Percentiles rank a stretch among this genome's conserved stretches.
phyloP scores from a whole-genome alignment of 1,284 basidiomycete genomes.

The Trametes polyzona region DNA sequence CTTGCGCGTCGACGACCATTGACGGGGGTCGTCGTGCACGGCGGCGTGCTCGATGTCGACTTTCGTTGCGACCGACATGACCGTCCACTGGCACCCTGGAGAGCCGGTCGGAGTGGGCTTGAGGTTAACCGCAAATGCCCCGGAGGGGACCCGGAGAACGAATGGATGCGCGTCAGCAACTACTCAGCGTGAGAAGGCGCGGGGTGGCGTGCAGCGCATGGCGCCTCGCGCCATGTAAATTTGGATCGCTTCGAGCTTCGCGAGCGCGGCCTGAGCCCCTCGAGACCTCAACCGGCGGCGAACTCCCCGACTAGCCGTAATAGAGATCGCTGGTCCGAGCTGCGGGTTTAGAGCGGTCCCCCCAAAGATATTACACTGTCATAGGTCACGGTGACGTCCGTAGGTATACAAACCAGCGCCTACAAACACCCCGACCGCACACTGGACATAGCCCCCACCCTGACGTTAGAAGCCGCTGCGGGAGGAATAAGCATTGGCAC shows the following conservation, averaged over 20 bases:
- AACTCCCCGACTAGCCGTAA: not conserved
- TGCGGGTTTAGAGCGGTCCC: not conserved
- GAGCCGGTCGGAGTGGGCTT: no score
- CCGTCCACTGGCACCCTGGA: no score
- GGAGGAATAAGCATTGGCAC: no score
- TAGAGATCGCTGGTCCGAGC: not conserved
- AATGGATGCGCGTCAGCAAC: not conserved
- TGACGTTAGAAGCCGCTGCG: not conserved
- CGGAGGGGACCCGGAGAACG: no score
- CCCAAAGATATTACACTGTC: not conserved
- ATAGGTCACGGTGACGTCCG: not conserved
- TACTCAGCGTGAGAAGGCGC: not conserved
- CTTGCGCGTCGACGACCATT: constrained; percentile 75
- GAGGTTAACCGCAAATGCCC: no score
- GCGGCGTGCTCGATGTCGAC: constrained; percentile 65
- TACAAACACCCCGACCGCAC: not conserved
- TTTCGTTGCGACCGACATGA: not conserved
- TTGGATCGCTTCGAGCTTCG: not conserved
- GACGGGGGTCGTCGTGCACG: constrained; percentile 77
- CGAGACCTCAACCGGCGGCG: not conserved
- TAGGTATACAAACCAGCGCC: not conserved
- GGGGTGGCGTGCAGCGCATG: not conserved
- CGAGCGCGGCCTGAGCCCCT: not conserved
- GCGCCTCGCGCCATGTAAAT: not conserved
- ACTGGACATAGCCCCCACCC: not conserved